These are phyloP conservation scores for Crepidotus variabilis DNA, from an alignment of 768 basidiomycete genomes.

Conservation along the genomic window DNA sequence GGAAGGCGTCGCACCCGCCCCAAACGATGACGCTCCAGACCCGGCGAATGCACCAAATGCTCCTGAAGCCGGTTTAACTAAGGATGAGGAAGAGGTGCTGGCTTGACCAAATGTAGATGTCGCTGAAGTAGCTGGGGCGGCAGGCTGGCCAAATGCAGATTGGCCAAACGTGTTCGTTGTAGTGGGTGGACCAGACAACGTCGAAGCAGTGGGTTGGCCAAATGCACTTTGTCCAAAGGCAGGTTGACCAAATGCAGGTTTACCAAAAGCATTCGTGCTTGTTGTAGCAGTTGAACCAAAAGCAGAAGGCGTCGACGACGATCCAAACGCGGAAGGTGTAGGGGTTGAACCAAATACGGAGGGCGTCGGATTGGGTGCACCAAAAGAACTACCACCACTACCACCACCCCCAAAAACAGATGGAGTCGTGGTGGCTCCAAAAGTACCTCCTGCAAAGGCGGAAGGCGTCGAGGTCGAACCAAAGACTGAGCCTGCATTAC, in stretches of 20 bases:
- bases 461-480: constrained; percentile 19
- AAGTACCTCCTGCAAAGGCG: constrained; percentile 34
- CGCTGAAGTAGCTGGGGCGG: constrained; percentile 26
- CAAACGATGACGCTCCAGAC: constrained; percentile 29
- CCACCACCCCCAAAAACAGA: constrained; percentile 22
- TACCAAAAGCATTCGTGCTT: constrained; percentile 35
- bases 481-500: constrained; percentile 6
- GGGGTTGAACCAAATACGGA: constrained; percentile 27
- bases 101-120: constrained; percentile 29
- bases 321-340: constrained; percentile 29
- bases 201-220: constrained; percentile 24
- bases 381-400: constrained; percentile 22
- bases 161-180: constrained; percentile 36
- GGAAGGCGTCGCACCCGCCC: constrained; percentile 12
- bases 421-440: constrained; percentile 22
- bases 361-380: constrained; percentile 27
- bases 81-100: constrained; percentile 26
- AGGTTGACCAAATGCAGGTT: constrained; percentile 25
- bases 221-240: constrained; percentile 21
- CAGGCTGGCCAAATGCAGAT: constrained; percentile 29
- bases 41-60: constrained; percentile 44
- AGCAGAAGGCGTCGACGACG: constrained; percentile 33
- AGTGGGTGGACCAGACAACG: constrained; percentile 6
- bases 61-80: constrained; percentile 49
- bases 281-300: constrained; percentile 23